Percentiles rank a stretch among this genome's conserved stretches.
These are phyloP conservation scores for Russula olivacea DNA, from an alignment of 768 basidiomycete genomes.

Conservation along the genomic window DNA sequence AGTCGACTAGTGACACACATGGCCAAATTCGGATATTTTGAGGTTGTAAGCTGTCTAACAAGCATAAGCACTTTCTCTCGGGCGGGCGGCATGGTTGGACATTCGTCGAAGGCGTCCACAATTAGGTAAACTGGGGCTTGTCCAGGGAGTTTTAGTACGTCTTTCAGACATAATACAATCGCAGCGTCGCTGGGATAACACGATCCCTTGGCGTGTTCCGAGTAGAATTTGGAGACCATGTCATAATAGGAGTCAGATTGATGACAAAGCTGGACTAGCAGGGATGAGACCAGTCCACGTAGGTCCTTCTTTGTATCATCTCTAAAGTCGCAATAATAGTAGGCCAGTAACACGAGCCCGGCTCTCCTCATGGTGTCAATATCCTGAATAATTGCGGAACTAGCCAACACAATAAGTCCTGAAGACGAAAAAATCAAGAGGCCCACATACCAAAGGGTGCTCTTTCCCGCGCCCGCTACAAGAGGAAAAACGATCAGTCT, in stretches of 20 bases:
- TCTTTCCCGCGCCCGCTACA: background rate
- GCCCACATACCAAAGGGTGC: background rate
- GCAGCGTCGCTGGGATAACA: background rate
- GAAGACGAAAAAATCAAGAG: background rate
- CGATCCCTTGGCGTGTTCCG: too few species aligned
- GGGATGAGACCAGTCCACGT: background rate
- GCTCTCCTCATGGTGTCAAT: background rate
- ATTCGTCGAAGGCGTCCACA: background rate
- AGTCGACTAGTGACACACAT: background rate
- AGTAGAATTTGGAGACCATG: background rate
- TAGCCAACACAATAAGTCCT: background rate
- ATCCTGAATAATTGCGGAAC: background rate
- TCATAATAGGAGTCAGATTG: background rate
- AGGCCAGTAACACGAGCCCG: background rate
- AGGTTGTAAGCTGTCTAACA: background rate
- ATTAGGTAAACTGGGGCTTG: background rate
- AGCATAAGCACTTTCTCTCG: background rate
- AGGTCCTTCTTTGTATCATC: background rate
- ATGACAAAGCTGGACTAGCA: background rate
- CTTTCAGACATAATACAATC: background rate
- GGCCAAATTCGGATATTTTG: background rate
- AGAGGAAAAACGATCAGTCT: background rate
- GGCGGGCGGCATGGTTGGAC: background rate
- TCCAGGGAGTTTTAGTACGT: background rate
- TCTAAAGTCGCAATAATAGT: background rate